Conservation (phyloP, 306 rosid genomes). For the Glycine soja region DNA sequence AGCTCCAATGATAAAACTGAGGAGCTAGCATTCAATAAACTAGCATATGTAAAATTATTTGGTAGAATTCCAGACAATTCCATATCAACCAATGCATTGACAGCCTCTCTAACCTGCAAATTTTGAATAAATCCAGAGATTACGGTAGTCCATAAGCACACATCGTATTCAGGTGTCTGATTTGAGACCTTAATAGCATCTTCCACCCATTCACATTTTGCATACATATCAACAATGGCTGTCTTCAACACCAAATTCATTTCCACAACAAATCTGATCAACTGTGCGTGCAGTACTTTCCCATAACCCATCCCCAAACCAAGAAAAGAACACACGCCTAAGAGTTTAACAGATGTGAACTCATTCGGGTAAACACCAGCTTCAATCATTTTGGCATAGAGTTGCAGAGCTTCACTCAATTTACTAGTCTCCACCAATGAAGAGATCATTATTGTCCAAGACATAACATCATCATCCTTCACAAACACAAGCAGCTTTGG, state of each 20-base stretch:
- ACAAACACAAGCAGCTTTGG: constrained; percentile 50
- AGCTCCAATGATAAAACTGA: constrained; percentile 54
- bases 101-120: constrained; percentile 61
- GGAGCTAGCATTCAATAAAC: constrained; percentile 61
- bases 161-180: constrained; percentile 66
- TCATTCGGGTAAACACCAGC: constrained; percentile 61
- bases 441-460: constrained; percentile 76
- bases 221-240: constrained; percentile 71
- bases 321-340: constrained; percentile 50
- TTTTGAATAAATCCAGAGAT: constrained; percentile 58
- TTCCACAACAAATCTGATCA: constrained; percentile 56
- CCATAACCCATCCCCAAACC: constrained; percentile 55
- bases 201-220: constrained; percentile 56
- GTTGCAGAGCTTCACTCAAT: constrained; percentile 60
- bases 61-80: constrained; percentile 55
- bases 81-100: constrained; percentile 62
- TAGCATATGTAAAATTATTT: constrained; percentile 66
- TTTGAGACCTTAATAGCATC: constrained; percentile 65
- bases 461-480: constrained; percentile 59
- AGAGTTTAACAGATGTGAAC: constrained; percentile 68
- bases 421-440: constrained; percentile 59
- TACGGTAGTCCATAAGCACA: constrained; percentile 69
- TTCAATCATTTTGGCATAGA: constrained; percentile 59
- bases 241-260: constrained; percentile 73
- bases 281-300: constrained; percentile 65